Base-by-base conservation (phyloP, 345 rosid species). In the Salix suchowensis region DNA sequence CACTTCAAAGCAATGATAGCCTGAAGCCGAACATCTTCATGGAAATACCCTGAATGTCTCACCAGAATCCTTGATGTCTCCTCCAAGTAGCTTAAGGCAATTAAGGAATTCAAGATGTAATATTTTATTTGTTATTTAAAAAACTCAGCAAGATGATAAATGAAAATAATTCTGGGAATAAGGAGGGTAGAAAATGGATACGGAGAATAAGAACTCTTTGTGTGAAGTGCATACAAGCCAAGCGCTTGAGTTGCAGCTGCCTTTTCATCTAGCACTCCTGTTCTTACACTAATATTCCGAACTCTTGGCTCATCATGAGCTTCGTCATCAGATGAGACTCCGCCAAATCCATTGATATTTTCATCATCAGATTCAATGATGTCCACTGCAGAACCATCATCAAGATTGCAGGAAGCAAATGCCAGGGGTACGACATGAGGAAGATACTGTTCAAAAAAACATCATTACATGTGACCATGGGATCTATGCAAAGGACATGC, bases 211-310 rank as follows among this genome's bases (percentile, higher is more conserved):
- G 89, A 79, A 84, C 80, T 76, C 83, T 94, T 92, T 42, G 98
- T 94, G 80, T 92, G 98, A 71, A 90, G 89, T 9, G 99, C 97
- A 90, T 94, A 92, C 67, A 96, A 82, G 80, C 99, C 99, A 86
- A 96, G 89, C 39, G 98, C 97, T 88, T 96, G 99, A 82, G 97
- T 96, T 76, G 99, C 99, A 81, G 99, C 98, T 69, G 99, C 99
- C 89, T 96, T 96, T 88, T 96, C 99, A 85, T 96, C 99, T 78
- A 96, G 80, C 50, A 96, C 95, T 79, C 99, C 99, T 36, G 99
- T 96, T 85, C 99, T 88, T 80, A 96, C 82, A 74, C 99, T 94
- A 80, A 96, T 92, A 81, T 96, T 96, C 78, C 97, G 88, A 79
- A 94, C 95, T 76, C 97, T 89, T 70, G 96, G 94, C 80, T 91